Percentiles rank a stretch among this genome's conserved stretches.
phyloP scores from a whole-genome alignment of 371 early-diverging fungal genomes.

The Encephalitozoon hellem region DNA sequence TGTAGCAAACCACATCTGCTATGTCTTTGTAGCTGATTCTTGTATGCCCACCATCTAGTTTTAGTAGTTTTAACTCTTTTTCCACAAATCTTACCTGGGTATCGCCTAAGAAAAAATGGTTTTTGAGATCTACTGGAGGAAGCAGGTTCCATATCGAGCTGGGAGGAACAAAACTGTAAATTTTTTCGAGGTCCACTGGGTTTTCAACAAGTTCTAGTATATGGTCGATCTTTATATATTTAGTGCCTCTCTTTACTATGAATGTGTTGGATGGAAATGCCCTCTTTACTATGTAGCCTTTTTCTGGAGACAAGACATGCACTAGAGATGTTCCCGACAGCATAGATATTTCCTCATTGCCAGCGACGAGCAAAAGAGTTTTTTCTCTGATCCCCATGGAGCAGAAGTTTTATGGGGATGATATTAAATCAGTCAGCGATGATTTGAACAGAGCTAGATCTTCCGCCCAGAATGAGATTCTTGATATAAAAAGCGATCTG shows the following conservation, averaged over 20 bases:
- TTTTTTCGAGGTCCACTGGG: neutral
- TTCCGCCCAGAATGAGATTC: neutral
- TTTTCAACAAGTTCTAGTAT: conserved; percentile 11
- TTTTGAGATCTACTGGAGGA: neutral
- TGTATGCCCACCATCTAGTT: neutral
- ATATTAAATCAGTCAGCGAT: neutral
- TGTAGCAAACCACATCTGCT: neutral
- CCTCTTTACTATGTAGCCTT: conserved; percentile 1
- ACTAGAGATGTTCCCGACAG: neutral
- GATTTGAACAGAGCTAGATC: neutral
- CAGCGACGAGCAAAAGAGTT: neutral
- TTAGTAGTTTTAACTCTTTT: neutral
- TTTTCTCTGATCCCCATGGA: neutral
- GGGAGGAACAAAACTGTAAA: neutral
- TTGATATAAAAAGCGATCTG: neutral
- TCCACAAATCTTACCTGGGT: neutral
- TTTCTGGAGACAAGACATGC: neutral
- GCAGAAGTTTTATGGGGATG: neutral
- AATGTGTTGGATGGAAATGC: conserved; percentile 1
- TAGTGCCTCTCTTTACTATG: neutral
- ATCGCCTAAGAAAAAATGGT: neutral
- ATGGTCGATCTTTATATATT: neutral
- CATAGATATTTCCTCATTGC: neutral
- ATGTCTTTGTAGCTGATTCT: neutral
- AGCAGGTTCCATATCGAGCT: conserved; percentile 1